Evolutionary conservation across 495 filamentous ascomycete species (phyloP).

Genomic region (Penicillium psychrofluorescens): DNA sequence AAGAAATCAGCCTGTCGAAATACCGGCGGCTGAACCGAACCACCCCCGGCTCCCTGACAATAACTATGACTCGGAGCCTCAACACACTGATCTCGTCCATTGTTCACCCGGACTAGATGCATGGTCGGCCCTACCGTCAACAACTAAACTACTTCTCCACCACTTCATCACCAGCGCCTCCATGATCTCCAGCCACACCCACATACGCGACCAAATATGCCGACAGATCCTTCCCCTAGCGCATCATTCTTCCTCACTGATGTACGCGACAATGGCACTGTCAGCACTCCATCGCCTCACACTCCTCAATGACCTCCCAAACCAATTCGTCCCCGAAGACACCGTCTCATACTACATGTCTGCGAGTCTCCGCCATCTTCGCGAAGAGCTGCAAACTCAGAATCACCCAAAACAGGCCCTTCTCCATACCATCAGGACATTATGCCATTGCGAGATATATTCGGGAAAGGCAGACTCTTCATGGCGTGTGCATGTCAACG

Average conservation of each 20-base stretch:
- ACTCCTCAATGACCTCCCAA: conserved; percentile 1
- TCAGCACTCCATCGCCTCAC: conserved; percentile 11
- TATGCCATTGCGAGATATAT: conserved; percentile 12
- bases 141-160: conserved; percentile 4
- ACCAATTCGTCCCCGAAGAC: conserved; percentile 5
- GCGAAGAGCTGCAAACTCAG: conserved; percentile 4
- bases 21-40: not conserved
- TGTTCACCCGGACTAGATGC: not conserved
- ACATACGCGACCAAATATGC: conserved; percentile 8
- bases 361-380: conserved; percentile 4
- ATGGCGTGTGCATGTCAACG: conserved; percentile 10
- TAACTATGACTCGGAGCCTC: too few species aligned
- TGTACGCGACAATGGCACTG: conserved; percentile 10
- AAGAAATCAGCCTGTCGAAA: not conserved
- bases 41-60: too few species aligned
- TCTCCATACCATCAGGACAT: conserved; percentile 9
- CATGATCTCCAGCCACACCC: conserved; percentile 6
- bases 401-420: conserved; percentile 3
- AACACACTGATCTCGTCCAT: too few species aligned
- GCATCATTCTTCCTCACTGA: conserved; percentile 5
- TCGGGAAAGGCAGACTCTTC: conserved; percentile 9
- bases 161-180: conserved; percentile 11
- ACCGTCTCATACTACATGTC: conserved; percentile 2
- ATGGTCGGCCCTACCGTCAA: not conserved
- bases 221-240: conserved; percentile 8